Evolutionary conservation across 495 filamentous ascomycete genomes (phyloP).

Genomic region (Patellaria atrata): DNA sequence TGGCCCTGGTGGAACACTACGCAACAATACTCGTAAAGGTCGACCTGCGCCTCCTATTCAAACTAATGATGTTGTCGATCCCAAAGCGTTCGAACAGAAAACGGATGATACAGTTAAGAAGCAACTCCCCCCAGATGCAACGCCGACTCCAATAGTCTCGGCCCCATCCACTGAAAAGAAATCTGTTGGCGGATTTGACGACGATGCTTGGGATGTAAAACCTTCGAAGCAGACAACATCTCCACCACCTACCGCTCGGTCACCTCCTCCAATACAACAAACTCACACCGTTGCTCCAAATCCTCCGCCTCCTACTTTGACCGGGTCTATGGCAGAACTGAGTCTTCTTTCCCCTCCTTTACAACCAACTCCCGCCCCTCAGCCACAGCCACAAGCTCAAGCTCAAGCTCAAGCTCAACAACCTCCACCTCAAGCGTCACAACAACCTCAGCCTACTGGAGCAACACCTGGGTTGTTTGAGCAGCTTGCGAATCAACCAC

Average conservation of each 20-base stretch:
- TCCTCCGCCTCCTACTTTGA: constrained; percentile 39
- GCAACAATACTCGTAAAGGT: constrained; percentile 92
- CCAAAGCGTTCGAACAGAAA: constrained; percentile 67
- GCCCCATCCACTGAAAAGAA: constrained; percentile 32
- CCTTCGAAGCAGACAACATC: constrained; percentile 56
- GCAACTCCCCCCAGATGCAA: constrained; percentile 28
- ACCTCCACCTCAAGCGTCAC: constrained; percentile 15
- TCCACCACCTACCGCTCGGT: constrained; percentile 20
- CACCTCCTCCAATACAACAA: constrained; percentile 30
- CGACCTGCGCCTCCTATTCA: constrained; percentile 72
- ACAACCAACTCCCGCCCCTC: constrained; percentile 50
- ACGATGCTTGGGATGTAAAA: constrained; percentile 96
- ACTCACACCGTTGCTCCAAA: constrained; percentile 23
- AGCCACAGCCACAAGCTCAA: constrained; percentile 10
- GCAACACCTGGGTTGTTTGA: constrained; percentile 16
- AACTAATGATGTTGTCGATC: constrained; percentile 72
- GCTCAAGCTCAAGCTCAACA: constrained; percentile 31
- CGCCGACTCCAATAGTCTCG: constrained; percentile 36
- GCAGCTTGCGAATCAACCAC: constrained; percentile 23
- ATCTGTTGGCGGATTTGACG: constrained; percentile 61
- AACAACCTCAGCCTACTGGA: constrained; percentile 17
- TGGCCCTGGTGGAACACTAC: constrained; percentile 72
- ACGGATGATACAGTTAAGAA: constrained; percentile 33
- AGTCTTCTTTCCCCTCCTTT: constrained; percentile 62
- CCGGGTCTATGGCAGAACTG: constrained; percentile 64